Evolutionary conservation across 805 yeast genomes (phyloP).

Genomic region (Hanseniaspora jakobsenii): DNA sequence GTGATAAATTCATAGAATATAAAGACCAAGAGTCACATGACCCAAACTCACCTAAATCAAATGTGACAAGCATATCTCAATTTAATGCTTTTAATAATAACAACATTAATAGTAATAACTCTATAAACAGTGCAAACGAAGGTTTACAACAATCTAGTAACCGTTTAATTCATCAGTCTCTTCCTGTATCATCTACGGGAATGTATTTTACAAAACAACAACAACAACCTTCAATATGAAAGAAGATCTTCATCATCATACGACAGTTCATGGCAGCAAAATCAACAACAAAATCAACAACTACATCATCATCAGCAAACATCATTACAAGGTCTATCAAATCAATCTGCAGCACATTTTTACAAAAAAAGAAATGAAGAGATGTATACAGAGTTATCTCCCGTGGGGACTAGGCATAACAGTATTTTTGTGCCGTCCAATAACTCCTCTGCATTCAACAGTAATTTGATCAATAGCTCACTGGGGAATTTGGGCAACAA

Average conservation of each 20-base stretch:
- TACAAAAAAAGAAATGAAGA: conserved; percentile 4
- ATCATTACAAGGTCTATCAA: too few relatives aligned
- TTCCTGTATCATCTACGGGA: too few relatives aligned
- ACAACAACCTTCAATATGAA: not conserved
- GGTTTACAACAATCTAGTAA: too few relatives aligned
- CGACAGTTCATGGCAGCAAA: not conserved
- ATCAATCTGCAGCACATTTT: not conserved
- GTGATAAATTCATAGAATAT: too few relatives aligned
- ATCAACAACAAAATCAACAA: too few relatives aligned
- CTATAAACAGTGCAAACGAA: not conserved
- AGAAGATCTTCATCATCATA: not conserved
- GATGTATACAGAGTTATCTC: not conserved
- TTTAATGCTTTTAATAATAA: not conserved
- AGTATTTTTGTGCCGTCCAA: conserved; percentile 1
- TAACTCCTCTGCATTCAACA: not conserved
- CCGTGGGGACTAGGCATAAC: conserved; percentile 7
- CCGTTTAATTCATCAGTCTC: too few relatives aligned
- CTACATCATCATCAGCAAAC: too few relatives aligned
- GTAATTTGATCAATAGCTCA: too few relatives aligned
- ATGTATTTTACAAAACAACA: too few relatives aligned
- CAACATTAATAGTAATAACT: not conserved
- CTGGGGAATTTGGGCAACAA: too few relatives aligned
- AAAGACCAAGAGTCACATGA: too few relatives aligned
- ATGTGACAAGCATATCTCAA: not conserved
- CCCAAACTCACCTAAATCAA: not conserved